Conservation (phyloP, 2,329 filamentous ascomycete species). For the Epichloe coenophiala region DNA sequence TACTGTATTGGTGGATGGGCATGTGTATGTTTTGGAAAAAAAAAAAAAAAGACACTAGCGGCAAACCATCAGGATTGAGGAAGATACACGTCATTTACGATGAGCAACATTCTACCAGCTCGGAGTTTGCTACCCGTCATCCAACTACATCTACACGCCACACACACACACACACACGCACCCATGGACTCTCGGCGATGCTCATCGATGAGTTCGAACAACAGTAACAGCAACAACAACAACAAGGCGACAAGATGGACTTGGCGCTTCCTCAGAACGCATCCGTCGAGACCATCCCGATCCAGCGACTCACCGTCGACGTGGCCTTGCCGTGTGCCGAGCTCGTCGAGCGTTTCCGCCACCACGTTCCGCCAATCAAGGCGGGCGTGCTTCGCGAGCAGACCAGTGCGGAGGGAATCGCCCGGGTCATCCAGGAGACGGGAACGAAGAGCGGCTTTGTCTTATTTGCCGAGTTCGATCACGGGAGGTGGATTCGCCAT, state of each 20-base stretch:
- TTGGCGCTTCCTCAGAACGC: not conserved
- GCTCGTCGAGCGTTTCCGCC: not conserved
- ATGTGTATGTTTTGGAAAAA: no score
- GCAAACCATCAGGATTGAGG: no score
- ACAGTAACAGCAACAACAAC: no score
- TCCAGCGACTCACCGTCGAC: constrained; percentile 1
- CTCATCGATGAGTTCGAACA: no score
- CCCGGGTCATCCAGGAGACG: not conserved
- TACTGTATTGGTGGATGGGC: not conserved
- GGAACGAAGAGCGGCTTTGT: not conserved
- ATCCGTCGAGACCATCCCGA: not conserved
- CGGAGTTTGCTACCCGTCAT: not conserved
- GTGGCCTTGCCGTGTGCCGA: not conserved
- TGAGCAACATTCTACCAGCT: no score
- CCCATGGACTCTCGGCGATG: no score
- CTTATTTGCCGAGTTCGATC: constrained; percentile 2
- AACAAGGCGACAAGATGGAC: not conserved
- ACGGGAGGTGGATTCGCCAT: constrained; percentile 1
- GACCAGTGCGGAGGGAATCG: not conserved
- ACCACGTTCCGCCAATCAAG: not conserved
- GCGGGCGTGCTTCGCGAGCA: not conserved
- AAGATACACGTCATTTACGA: not conserved
- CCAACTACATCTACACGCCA: not conserved
- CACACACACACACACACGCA: not conserved
- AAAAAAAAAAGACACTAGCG: no score